A percentile compares a stretch with the other conserved stretches of the same genome.
phyloP scores from a whole-genome alignment of 805 yeast species.

The Wickerhamiella sergipiensis region DNA sequence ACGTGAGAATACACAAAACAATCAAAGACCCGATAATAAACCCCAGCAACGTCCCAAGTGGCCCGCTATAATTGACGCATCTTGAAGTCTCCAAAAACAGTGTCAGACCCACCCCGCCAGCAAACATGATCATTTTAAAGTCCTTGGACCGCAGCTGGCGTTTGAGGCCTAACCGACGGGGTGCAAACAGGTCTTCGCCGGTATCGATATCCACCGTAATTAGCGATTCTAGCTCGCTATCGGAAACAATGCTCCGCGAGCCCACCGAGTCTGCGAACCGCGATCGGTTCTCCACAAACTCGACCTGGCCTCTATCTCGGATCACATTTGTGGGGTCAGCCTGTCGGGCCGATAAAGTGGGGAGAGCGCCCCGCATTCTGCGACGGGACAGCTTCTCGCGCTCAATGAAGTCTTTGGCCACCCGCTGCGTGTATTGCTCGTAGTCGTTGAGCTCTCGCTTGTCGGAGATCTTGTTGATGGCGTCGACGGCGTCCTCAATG shows the following conservation, averaged over 20 bases:
- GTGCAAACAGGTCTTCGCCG: background rate
- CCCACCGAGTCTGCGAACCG: background rate
- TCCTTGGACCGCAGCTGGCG: conserved; percentile 1
- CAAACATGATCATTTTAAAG: conserved; percentile 1
- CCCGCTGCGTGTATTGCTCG: conserved; percentile 18
- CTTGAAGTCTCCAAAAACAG: conserved; percentile 6
- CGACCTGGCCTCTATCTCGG: conserved; percentile 8
- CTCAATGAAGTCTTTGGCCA: conserved; percentile 18
- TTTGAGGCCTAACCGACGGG: background rate
- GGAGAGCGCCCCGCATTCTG: conserved; percentile 3
- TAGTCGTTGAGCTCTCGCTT: conserved; percentile 15
- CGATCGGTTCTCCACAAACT: background rate
- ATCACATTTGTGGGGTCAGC: background rate
- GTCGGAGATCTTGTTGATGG: conserved; percentile 6
- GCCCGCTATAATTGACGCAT: conserved; percentile 9
- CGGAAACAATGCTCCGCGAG: background rate
- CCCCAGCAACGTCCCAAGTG: conserved; percentile 10
- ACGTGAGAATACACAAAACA: conserved; percentile 2
- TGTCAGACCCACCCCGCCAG: conserved; percentile 9
- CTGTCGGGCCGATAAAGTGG: conserved; percentile 5
- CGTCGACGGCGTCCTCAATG: conserved; percentile 17
- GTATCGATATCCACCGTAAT: background rate
- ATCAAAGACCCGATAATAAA: conserved; percentile 5
- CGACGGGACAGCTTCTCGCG: conserved; percentile 2
- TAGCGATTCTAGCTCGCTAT: background rate